These are phyloP conservation scores for Phytophthora pluvialis DNA, from an alignment of 352 stramenopile genomes.

Conservation along the genomic window DNA sequence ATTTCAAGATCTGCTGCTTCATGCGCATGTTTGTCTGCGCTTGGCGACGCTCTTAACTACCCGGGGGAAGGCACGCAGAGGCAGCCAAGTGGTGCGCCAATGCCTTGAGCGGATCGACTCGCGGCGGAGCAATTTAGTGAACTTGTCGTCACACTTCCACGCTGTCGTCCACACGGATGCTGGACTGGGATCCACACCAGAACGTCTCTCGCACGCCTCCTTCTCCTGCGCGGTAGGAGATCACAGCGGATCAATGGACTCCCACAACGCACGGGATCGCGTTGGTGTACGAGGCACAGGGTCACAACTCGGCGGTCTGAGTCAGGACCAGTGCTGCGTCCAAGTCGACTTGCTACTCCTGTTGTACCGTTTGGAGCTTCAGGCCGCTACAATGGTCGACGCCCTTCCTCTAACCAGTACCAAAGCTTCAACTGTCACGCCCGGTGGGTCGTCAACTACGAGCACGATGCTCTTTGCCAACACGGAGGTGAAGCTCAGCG, in stretches of 20 bases:
- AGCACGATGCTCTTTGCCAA: constrained; percentile 10
- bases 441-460: not conserved
- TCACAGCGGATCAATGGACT: not conserved
- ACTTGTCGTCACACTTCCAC: constrained; percentile 44
- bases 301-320: constrained; percentile 53
- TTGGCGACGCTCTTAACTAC: constrained; percentile 46
- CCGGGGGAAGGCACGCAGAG: constrained; percentile 36
- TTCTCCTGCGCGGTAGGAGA: constrained; percentile 50
- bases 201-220: constrained; percentile 21
- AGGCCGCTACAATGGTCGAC: constrained; percentile 47
- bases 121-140: constrained; percentile 47
- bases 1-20: constrained; percentile 62
- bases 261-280: constrained; percentile 26
- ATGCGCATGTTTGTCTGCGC: constrained; percentile 49
- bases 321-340: constrained; percentile 66
- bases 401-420: constrained; percentile 22
- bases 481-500: constrained; percentile 40
- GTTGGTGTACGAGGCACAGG: constrained; percentile 63
- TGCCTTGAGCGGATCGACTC: constrained; percentile 45
- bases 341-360: constrained; percentile 60
- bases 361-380: constrained; percentile 63
- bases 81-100: constrained; percentile 43
- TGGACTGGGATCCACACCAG: not conserved
- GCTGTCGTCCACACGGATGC: not conserved
- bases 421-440: constrained; percentile 1